Percentiles rank a stretch among this genome's conserved stretches.
Conservation (phyloP, 257 asterid species). For the Solanum corneliomulleri region DNA sequence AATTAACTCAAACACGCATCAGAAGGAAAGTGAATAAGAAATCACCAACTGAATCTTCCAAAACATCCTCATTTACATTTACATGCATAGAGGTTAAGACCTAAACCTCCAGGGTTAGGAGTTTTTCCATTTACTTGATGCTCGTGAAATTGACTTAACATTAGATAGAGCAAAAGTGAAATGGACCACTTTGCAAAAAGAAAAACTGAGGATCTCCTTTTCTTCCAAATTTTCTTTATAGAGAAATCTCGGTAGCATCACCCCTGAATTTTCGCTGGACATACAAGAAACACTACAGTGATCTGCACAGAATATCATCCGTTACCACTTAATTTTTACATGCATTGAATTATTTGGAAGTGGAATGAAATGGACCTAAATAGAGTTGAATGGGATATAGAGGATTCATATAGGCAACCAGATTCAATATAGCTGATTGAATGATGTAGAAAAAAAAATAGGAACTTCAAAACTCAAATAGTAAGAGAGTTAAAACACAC, state of each 20-base stretch:
- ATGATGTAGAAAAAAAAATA: not conserved
- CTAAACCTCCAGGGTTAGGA: not conserved
- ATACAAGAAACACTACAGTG: not conserved
- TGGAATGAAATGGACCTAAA: not conserved
- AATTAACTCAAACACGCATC: not conserved
- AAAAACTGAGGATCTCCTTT: not conserved
- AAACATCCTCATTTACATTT: not conserved
- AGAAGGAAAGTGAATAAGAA: not conserved
- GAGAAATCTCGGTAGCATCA: not conserved
- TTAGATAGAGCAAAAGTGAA: not conserved
- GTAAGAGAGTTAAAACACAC: not conserved
- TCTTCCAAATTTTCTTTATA: not conserved
- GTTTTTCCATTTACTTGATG: not conserved
- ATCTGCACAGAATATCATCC: not conserved
- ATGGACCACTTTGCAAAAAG: not conserved
- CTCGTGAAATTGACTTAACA: not conserved
- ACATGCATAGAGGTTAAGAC: not conserved
- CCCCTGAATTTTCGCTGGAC: not conserved
- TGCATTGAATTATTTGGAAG: not conserved
- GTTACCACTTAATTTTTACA: not conserved
- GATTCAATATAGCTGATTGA: not conserved
- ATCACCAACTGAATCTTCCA: not conserved
- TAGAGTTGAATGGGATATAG: not conserved
- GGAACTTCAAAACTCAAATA: not conserved
- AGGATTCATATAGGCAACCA: not conserved